Evolutionary conservation across 2,329 filamentous ascomycete genomes (phyloP), one percentile per base, ranked within the genome.

Genomic region (Sclerotiophoma versabilis): DNA sequence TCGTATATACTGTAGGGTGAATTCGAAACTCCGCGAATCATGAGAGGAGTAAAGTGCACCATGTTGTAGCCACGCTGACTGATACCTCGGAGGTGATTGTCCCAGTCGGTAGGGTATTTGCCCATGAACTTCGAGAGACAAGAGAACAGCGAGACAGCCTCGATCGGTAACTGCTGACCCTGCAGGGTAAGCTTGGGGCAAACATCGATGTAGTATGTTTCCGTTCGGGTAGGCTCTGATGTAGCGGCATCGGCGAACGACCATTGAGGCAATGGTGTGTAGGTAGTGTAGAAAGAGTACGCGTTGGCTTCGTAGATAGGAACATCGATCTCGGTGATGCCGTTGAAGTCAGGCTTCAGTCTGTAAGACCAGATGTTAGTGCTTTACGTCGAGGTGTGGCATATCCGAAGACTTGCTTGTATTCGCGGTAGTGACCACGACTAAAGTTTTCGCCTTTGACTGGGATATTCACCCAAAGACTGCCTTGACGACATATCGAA

Each of bases 121-220:
- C 95, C 95, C 91, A 99, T 96, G 78, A 97, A 97, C 77, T 99
- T 99, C 72, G 93, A 97, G 59, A 99, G 91, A 50, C 93, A 84
- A 10, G 95, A 98, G 77, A 97, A 96, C 62, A 97, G 84, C 12
- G 92, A 96, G 43, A 99, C 81, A 1, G 93, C 91, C 63, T 95
- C 87, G 65, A 98, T 81, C 1, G 95, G 93, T 65, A 99, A 77
- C 9, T 86, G 84, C 39, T 86, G 81, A 49, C 88, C 87, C 49
- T 91, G 88, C 52, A 98, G 83, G 10, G 83, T 85, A 63, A 99
- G 81, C 25, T 84, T 84, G 0, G 96, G 95, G 15, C 90, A 90
- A 32, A 99, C 91, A 83, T 98, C 93, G 72, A 99, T 91, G 79
- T 97, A 98, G 81, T 93, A 93, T 53, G 86, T 82, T 14, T 86